These are phyloP conservation scores for Penicillium samsonianum DNA, from an alignment of 495 filamentous ascomycete genomes.

Conservation along the genomic window DNA sequence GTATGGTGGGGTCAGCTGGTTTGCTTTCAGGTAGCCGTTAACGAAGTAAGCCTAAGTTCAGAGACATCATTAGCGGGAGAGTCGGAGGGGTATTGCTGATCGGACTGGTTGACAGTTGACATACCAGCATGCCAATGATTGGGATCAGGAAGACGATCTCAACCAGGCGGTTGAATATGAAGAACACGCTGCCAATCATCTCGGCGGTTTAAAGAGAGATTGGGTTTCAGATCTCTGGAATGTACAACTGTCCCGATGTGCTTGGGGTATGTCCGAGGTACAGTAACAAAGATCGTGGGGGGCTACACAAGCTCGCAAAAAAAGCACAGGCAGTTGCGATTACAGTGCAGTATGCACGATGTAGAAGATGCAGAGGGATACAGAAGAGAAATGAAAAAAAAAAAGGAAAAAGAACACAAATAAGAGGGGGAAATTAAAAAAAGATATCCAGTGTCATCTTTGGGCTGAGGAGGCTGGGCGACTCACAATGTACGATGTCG, in stretches of 20 bases:
- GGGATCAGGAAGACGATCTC: slow-evolving; percentile 87
- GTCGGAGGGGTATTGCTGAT: slow-evolving; percentile 4
- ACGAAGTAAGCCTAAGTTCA: slow-evolving; percentile 70
- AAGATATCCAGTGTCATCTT: slow-evolving; percentile 20
- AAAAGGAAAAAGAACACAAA: slow-evolving; percentile 7
- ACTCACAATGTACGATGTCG: slow-evolving; percentile 18
- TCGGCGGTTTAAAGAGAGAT: slow-evolving; percentile 31
- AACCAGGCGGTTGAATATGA: slow-evolving; percentile 79
- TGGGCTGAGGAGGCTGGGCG: slow-evolving; percentile 31
- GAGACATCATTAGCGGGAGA: neutral
- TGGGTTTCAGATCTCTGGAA: slow-evolving; percentile 8
- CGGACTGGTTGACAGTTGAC: slow-evolving; percentile 13
- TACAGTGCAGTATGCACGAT: slow-evolving; percentile 13
- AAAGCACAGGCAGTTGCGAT: slow-evolving; percentile 2
- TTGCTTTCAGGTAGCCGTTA: slow-evolving; percentile 65
- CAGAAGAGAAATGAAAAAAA: slow-evolving; percentile 9
- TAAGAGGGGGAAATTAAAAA: slow-evolving; percentile 6
- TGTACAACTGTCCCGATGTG: neutral
- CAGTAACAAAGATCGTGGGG: neutral
- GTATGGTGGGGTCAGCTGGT: slow-evolving; percentile 73
- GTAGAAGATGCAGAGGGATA: slow-evolving; percentile 11
- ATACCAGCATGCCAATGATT: slow-evolving; percentile 78
- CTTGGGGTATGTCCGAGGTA: slow-evolving; percentile 10
- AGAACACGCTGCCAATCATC: slow-evolving; percentile 78
- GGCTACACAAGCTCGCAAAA: slow-evolving; percentile 7